Conservation (phyloP, 257 asterid species). For the Ehretia macrophylla region DNA sequence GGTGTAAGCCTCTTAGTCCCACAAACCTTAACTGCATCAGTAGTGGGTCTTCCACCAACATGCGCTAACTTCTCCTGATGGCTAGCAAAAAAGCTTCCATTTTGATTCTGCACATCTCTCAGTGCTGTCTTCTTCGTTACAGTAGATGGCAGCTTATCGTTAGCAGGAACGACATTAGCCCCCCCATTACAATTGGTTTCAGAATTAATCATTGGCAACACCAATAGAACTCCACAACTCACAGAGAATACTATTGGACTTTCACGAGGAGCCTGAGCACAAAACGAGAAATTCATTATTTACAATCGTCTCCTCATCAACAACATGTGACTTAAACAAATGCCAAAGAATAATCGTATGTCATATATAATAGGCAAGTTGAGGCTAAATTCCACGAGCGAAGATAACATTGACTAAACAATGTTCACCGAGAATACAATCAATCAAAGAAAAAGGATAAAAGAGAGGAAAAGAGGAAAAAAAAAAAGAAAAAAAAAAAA, state of each 20-base stretch:
- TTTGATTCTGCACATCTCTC: constrained; percentile 85
- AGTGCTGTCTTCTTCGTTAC: constrained; percentile 62
- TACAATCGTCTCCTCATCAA: neutral
- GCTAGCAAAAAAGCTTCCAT: constrained; percentile 33
- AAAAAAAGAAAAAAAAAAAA: too few relatives aligned
- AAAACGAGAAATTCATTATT: neutral
- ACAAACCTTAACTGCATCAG: constrained; percentile 59
- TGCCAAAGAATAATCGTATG: neutral
- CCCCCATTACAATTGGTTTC: constrained; percentile 35
- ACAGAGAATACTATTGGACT: constrained; percentile 8
- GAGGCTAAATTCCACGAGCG: neutral
- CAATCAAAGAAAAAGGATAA: too few relatives aligned
- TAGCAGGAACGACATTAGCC: constrained; percentile 31
- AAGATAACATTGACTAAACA: neutral
- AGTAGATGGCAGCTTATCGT: constrained; percentile 47
- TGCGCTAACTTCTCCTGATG: constrained; percentile 42
- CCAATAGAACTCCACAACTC: constrained; percentile 12
- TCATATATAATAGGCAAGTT: neutral
- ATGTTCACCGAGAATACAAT: too few relatives aligned
- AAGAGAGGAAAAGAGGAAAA: too few relatives aligned
- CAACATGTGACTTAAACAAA: neutral
- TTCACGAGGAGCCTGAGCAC: constrained; percentile 21
- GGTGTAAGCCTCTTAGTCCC: constrained; percentile 79
- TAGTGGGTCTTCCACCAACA: constrained; percentile 39
- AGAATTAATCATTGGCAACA: constrained; percentile 53